Conservation (phyloP, 1,284 basidiomycete species). For the Leccinum pachyderme region DNA sequence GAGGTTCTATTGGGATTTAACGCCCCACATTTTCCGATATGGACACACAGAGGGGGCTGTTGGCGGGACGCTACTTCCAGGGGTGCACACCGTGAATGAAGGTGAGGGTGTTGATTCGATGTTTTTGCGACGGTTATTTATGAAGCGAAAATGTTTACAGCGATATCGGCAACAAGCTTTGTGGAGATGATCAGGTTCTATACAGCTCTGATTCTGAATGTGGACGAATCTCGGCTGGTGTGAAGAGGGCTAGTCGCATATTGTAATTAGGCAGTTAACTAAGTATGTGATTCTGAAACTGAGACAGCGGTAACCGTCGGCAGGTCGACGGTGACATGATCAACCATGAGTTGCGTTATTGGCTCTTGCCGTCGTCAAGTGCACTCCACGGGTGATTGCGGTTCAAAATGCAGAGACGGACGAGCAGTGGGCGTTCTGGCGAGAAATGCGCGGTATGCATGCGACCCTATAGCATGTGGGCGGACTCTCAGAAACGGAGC, state of each 20-base stretch:
- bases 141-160: slow-evolving; percentile 22
- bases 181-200: slow-evolving; percentile 48
- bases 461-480: background rate
- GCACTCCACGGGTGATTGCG: background rate
- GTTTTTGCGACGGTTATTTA: background rate
- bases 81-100: slow-evolving; percentile 54
- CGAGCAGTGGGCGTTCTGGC: background rate
- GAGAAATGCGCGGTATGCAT: background rate
- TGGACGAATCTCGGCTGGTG: slow-evolving; percentile 36
- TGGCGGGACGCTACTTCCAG: slow-evolving; percentile 33
- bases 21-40: slow-evolving; percentile 50
- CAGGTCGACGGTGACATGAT: background rate
- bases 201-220: slow-evolving; percentile 46
- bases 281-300: background rate
- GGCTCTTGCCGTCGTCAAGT: background rate
- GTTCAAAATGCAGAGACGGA: background rate
- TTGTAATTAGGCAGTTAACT: background rate
- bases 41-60: slow-evolving; percentile 34
- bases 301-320: background rate
- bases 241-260: background rate
- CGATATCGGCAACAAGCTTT: slow-evolving; percentile 36
- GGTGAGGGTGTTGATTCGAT: slow-evolving; percentile 7
- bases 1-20: slow-evolving; percentile 46
- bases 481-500: background rate
- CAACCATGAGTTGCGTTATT: background rate